phyloP scores from a whole-genome alignment of 2,329 filamentous ascomycete species.

The Cercospora sp. region DNA sequence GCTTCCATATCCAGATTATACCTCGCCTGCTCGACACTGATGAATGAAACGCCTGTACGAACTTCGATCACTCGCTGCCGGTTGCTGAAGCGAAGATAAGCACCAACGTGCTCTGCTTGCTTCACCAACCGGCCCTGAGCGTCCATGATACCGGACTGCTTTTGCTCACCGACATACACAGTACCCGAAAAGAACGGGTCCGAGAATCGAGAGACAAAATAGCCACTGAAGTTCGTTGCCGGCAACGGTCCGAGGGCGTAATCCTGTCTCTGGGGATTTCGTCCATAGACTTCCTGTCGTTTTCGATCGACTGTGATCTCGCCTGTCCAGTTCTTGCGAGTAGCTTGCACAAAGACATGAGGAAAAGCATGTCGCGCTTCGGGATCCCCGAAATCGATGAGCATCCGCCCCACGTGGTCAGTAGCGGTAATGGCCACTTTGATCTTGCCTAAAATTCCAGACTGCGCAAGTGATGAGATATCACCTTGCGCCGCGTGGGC shows the following conservation, averaged over 20 bases:
- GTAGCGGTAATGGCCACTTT: constrained; percentile 46
- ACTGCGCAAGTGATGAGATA: neutral
- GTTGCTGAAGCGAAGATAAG: constrained; percentile 45
- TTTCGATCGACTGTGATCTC: constrained; percentile 43
- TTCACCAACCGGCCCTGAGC: constrained; percentile 24
- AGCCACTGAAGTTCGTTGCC: constrained; percentile 46
- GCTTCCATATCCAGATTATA: constrained; percentile 49
- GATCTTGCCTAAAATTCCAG: constrained; percentile 17
- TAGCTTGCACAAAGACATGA: constrained; percentile 48
- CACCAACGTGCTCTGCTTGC: constrained; percentile 43
- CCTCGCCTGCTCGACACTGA: constrained; percentile 51
- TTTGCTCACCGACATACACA: neutral
- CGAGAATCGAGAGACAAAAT: constrained; percentile 52
- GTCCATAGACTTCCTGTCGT: constrained; percentile 45
- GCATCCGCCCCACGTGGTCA: constrained; percentile 46
- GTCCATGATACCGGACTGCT: neutral
- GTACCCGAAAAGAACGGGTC: constrained; percentile 38
- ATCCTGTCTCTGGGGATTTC: constrained; percentile 51
- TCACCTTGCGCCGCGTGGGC: neutral
- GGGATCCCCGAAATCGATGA: constrained; percentile 41
- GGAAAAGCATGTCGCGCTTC: constrained; percentile 24
- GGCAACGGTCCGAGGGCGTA: constrained; percentile 48
- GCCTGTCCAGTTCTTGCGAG: constrained; percentile 51
- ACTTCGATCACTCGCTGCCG: constrained; percentile 43
- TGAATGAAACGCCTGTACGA: constrained; percentile 50